Conservation (phyloP, 1,284 basidiomycete genomes). For the Ganoderma leucocontextum region DNA sequence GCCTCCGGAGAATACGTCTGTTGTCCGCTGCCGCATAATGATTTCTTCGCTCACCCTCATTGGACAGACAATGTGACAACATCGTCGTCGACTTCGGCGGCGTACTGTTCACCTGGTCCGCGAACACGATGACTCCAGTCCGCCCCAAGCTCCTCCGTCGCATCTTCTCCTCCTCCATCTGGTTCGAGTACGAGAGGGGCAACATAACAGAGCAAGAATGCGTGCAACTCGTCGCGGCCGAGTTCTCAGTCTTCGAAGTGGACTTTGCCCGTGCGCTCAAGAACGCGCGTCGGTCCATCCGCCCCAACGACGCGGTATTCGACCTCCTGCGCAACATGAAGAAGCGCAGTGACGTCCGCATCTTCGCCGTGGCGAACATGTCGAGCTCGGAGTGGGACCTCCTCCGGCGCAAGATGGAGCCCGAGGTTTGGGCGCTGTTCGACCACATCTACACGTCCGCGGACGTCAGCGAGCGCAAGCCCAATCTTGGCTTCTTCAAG, state of each 20-base stretch:
- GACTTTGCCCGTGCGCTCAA: conserved; percentile 52
- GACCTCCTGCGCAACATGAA: conserved; percentile 54
- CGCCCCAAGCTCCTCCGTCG: conserved; percentile 49
- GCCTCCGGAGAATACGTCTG: too few relatives aligned
- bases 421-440: conserved; percentile 49
- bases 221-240: conserved; percentile 48
- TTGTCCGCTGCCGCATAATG: too few relatives aligned
- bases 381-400: conserved; percentile 56
- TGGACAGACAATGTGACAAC: conserved; percentile 28
- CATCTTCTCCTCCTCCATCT: conserved; percentile 53
- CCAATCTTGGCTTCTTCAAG: conserved; percentile 57
- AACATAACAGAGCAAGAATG: conserved; percentile 51
- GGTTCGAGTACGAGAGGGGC: conserved; percentile 40
- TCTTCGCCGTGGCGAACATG: conserved; percentile 66
- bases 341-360: conserved; percentile 42
- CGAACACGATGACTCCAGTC: conserved; percentile 52
- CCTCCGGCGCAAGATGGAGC: conserved; percentile 48
- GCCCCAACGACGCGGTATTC: conserved; percentile 51
- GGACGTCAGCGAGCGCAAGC: conserved; percentile 38
- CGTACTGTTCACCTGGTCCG: conserved; percentile 63
- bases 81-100: conserved; percentile 63
- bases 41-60: not conserved
- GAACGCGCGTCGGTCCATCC: conserved; percentile 51
- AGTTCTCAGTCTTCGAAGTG: conserved; percentile 47
- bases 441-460: not conserved